These are phyloP conservation scores for Trichoderma brevicompactum DNA, from an alignment of 2,329 filamentous ascomycete genomes.

Conservation along the genomic window DNA sequence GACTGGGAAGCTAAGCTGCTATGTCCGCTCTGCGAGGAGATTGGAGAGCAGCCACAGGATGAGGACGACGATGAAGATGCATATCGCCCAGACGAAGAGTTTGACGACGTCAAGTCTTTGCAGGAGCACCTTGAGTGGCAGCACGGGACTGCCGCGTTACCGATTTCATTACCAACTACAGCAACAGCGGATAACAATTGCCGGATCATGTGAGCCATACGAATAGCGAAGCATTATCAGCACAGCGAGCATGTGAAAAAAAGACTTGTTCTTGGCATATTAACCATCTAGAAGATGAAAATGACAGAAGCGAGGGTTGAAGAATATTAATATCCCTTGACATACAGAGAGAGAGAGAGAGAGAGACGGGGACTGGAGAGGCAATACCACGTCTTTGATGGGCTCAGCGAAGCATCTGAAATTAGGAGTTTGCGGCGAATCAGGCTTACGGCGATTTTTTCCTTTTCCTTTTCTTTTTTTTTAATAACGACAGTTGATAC, in stretches of 20 bases:
- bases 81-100: constrained; percentile 55
- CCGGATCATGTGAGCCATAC: constrained; percentile 48
- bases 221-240: background rate
- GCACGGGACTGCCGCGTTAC: constrained; percentile 50
- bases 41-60: constrained; percentile 48
- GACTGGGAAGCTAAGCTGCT: constrained; percentile 58
- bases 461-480: background rate
- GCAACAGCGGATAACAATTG: constrained; percentile 40
- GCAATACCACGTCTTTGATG: constrained; percentile 21
- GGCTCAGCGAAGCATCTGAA: constrained; percentile 22
- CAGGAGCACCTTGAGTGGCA: constrained; percentile 62
- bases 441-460: background rate
- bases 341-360: background rate
- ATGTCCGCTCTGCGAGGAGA: constrained; percentile 63
- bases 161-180: constrained; percentile 40
- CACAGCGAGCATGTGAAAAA: background rate
- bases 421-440: constrained; percentile 28
- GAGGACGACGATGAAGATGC: constrained; percentile 57
- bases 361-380: background rate
- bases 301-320: background rate
- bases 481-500: background rate
- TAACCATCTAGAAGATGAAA: background rate
- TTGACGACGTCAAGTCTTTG: constrained; percentile 54
- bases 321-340: background rate
- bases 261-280: background rate